Conservation (phyloP, 441 rosid species). For the Arabidopsis lyrata region DNA sequence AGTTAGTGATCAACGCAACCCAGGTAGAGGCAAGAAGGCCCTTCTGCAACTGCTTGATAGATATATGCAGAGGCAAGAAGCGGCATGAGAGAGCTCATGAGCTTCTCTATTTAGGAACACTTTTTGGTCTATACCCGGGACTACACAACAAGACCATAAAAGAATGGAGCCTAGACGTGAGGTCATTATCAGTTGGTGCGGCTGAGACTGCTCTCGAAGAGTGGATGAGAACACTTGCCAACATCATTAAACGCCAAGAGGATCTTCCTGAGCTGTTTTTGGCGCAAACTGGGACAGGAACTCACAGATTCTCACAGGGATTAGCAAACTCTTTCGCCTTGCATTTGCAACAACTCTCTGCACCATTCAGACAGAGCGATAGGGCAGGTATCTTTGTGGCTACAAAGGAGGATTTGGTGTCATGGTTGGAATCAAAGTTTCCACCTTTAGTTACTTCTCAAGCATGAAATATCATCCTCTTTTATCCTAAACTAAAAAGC, state of each 20-base stretch:
- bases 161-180: conserved; percentile 90
- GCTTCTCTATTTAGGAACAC: conserved; percentile 85
- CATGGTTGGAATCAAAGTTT: conserved; percentile 73
- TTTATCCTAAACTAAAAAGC: conserved; percentile 25
- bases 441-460: conserved; percentile 48
- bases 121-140: conserved; percentile 80
- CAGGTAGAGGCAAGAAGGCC: conserved; percentile 81
- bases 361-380: conserved; percentile 80
- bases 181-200: conserved; percentile 88
- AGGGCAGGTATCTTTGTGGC: conserved; percentile 78
- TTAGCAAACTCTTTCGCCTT: conserved; percentile 75
- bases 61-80: conserved; percentile 70
- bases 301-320: conserved; percentile 83
- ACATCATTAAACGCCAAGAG: conserved; percentile 63
- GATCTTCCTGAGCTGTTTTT: conserved; percentile 74
- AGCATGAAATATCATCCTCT: conserved; percentile 24
- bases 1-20: conserved; percentile 57
- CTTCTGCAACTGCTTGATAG: conserved; percentile 90
- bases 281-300: conserved; percentile 89
- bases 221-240: conserved; percentile 79
- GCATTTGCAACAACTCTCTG: conserved; percentile 67
- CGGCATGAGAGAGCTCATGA: conserved; percentile 71
- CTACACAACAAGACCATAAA: conserved; percentile 67
- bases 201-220: conserved; percentile 92
- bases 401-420: conserved; percentile 72